These are phyloP conservation scores for Linderniella brevidens DNA, from an alignment of 257 asterid species.

Conservation along the genomic window DNA sequence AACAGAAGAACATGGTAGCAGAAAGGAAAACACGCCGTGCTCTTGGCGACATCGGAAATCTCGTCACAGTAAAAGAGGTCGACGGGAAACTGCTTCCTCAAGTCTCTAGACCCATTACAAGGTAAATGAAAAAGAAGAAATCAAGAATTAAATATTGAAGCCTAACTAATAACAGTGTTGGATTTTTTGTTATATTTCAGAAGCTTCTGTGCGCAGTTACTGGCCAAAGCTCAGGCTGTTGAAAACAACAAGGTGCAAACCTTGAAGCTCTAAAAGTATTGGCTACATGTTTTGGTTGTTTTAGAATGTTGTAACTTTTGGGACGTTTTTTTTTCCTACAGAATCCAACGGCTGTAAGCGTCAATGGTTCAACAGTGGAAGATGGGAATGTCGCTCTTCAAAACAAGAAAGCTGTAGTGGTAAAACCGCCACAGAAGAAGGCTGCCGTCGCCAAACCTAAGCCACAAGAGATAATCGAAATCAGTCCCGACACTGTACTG, in stretches of 20 bases:
- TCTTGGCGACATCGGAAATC: conserved; percentile 75
- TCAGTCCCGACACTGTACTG: conserved; percentile 25
- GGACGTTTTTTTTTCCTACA: no score
- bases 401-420: conserved; percentile 17
- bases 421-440: conserved; percentile 38
- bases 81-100: conserved; percentile 67
- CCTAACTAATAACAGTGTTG: neutral
- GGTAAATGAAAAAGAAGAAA: neutral
- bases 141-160: neutral
- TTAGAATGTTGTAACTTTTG: no score
- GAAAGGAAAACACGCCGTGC: conserved; percentile 66
- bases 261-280: no score
- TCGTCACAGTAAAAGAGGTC: conserved; percentile 28
- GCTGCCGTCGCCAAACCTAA: conserved; percentile 28
- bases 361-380: neutral
- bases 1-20: conserved; percentile 53
- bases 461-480: conserved; percentile 39
- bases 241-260: conserved; percentile 11
- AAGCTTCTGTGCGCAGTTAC: conserved; percentile 66
- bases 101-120: conserved; percentile 36
- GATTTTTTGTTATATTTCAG: conserved; percentile 12
- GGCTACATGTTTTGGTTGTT: no score
- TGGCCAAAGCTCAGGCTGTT: conserved; percentile 58
- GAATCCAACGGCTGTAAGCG: no score
- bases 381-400: conserved; percentile 10